phyloP scores from a whole-genome alignment of 2,329 filamentous ascomycete species.

The Alternaria sp. region DNA sequence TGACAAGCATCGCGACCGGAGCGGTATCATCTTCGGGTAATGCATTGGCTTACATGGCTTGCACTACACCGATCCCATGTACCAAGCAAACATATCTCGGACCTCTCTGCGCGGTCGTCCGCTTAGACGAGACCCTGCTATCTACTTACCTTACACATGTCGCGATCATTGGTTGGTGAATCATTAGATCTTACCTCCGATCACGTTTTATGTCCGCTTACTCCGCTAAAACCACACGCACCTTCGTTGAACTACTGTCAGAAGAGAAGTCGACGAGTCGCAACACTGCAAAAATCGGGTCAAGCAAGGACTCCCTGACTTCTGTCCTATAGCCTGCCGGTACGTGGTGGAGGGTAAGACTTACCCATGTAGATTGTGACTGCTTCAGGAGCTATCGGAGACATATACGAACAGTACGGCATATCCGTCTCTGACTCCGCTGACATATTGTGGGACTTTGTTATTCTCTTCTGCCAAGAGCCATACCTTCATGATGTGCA shows the following conservation, averaged over 20 bases:
- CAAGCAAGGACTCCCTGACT: not conserved
- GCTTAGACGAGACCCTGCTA: not conserved
- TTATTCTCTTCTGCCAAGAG: not conserved
- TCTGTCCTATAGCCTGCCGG: not conserved
- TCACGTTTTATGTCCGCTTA: constrained; percentile 14
- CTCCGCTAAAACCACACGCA: constrained; percentile 4
- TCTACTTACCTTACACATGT: constrained; percentile 3
- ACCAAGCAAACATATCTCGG: not conserved
- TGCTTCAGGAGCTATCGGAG: not conserved
- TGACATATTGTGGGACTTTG: not conserved
- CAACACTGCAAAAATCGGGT: not conserved
- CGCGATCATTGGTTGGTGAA: not conserved
- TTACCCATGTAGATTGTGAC: not conserved
- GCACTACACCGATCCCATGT: not conserved
- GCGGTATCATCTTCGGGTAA: not conserved
- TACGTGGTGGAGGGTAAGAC: constrained; percentile 1
- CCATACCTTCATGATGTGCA: not conserved
- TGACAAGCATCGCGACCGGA: not conserved
- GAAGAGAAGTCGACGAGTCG: constrained; percentile 1
- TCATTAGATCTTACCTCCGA: not conserved
- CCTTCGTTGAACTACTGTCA: not conserved
- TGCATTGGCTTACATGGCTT: not conserved
- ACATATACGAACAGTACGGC: not conserved
- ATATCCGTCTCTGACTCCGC: not conserved
- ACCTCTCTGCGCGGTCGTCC: constrained; percentile 1